Evolutionary conservation across 164 flowering plant species (phyloP).

Genomic region (Vitis labrusca): DNA sequence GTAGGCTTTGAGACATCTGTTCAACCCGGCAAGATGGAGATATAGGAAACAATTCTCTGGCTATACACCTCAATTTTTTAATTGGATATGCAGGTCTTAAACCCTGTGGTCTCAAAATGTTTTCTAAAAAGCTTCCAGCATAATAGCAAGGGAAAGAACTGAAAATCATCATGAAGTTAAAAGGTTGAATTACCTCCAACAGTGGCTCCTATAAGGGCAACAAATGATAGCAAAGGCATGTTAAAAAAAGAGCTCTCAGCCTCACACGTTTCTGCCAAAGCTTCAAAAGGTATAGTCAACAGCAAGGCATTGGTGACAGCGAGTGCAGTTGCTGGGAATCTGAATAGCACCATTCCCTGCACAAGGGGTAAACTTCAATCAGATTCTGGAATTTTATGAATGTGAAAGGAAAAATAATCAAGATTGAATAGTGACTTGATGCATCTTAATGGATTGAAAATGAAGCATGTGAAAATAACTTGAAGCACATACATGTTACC

Average conservation of each 20-base stretch:
- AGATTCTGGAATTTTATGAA: not conserved
- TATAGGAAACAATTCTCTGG: too few relatives aligned
- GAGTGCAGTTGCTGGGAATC: conserved; percentile 30
- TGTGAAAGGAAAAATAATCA: not conserved
- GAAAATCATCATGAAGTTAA: not conserved
- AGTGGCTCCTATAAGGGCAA: conserved; percentile 81
- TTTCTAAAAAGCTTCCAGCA: too few relatives aligned
- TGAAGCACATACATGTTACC: not conserved
- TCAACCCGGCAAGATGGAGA: too few relatives aligned
- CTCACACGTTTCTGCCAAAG: conserved; percentile 89
- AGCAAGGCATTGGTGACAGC: conserved; percentile 44
- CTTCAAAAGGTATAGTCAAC: conserved; percentile 61
- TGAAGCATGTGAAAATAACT: not conserved
- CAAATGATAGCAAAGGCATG: conserved; percentile 75
- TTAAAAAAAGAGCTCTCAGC: conserved; percentile 53
- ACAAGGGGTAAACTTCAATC: conserved; percentile 1
- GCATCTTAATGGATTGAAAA: not conserved
- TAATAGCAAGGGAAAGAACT: not conserved
- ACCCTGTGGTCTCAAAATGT: too few relatives aligned
- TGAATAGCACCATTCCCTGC: conserved; percentile 35
- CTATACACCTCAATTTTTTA: too few relatives aligned
- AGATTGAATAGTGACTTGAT: not conserved
- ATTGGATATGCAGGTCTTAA: too few relatives aligned
- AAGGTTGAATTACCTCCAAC: conserved; percentile 68
- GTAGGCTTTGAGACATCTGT: too few relatives aligned